A percentile compares a stretch with the other conserved stretches of the same genome.
Conservation (phyloP, 164 flowering plant genomes). For the Malania oleifera region DNA sequence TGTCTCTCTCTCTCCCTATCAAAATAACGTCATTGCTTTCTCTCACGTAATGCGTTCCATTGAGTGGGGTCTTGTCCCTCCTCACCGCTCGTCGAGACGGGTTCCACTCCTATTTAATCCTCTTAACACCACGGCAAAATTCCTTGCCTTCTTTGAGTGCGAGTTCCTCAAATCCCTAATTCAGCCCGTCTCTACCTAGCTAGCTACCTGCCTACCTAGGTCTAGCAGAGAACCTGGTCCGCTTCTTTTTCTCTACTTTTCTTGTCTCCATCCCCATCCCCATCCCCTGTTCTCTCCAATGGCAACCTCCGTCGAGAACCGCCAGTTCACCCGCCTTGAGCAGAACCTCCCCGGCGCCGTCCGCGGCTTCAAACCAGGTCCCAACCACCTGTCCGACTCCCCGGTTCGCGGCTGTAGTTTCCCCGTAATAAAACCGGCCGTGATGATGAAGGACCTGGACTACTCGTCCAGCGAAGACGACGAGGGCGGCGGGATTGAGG, state of each 20-base stretch:
- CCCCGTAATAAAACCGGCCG: constrained; percentile 12
- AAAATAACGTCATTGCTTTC: no score
- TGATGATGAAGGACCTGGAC: constrained; percentile 5
- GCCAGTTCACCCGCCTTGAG: constrained; percentile 40
- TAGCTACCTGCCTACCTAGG: not conserved
- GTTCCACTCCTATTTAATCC: no score
- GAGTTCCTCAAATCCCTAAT: not conserved
- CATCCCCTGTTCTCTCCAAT: constrained; percentile 15
- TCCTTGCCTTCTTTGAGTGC: no score
- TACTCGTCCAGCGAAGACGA: constrained; percentile 38
- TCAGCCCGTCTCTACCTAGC: not conserved
- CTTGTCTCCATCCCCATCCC: not conserved
- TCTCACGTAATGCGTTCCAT: no score
- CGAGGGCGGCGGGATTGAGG: constrained; percentile 8
- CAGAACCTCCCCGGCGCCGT: constrained; percentile 32
- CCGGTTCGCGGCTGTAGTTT: constrained; percentile 25
- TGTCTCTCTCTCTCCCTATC: no score
- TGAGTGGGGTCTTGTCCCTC: no score
- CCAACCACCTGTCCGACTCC: constrained; percentile 30
- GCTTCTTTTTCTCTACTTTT: not conserved
- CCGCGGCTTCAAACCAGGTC: constrained; percentile 25
- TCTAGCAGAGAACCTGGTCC: not conserved
- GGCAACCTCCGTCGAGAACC: constrained; percentile 77
- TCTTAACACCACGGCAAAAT: not conserved
- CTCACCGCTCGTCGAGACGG: no score